Evolutionary conservation across 2,329 filamentous ascomycete genomes (phyloP).

Genomic region (Macroventuria anomochaeta): DNA sequence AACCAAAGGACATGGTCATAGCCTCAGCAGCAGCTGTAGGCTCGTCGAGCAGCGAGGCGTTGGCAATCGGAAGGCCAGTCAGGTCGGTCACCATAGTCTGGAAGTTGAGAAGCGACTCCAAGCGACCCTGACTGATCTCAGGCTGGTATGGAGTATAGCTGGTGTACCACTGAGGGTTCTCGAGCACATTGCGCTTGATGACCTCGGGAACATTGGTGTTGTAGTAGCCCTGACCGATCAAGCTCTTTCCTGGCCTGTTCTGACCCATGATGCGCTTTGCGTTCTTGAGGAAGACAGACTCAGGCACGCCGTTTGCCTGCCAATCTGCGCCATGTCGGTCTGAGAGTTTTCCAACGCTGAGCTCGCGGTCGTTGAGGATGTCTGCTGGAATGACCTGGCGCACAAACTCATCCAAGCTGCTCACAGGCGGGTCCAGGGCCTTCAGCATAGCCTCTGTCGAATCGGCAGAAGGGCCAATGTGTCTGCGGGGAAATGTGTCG

Average conservation of each 20-base stretch:
- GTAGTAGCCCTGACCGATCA: constrained; percentile 89
- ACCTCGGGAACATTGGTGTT: constrained; percentile 85
- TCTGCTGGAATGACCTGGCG: constrained; percentile 81
- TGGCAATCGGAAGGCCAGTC: constrained; percentile 84
- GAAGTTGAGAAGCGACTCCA: constrained; percentile 93
- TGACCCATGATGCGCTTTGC: constrained; percentile 63
- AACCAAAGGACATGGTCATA: constrained; percentile 89
- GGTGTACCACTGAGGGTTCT: constrained; percentile 96
- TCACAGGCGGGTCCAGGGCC: constrained; percentile 74
- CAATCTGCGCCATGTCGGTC: constrained; percentile 53
- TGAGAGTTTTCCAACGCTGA: constrained; percentile 58
- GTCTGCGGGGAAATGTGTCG: constrained; percentile 77
- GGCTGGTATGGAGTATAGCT: constrained; percentile 98
- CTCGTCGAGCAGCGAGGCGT: constrained; percentile 90
- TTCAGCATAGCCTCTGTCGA: constrained; percentile 80
- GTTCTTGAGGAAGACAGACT: constrained; percentile 64
- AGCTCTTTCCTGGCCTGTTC: constrained; percentile 69
- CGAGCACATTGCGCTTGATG: constrained; percentile 89
- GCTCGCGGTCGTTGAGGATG: constrained; percentile 71
- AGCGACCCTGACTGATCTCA: constrained; percentile 92
- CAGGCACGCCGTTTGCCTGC: constrained; percentile 52
- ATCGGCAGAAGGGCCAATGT: constrained; percentile 80
- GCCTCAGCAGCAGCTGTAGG: constrained; percentile 92
- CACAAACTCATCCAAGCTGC: constrained; percentile 81
- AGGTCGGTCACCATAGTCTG: constrained; percentile 91